Percentiles rank a stretch among this genome's conserved stretches.
Conservation (phyloP, 345 rosid genomes). For the Citrus unshiu region DNA sequence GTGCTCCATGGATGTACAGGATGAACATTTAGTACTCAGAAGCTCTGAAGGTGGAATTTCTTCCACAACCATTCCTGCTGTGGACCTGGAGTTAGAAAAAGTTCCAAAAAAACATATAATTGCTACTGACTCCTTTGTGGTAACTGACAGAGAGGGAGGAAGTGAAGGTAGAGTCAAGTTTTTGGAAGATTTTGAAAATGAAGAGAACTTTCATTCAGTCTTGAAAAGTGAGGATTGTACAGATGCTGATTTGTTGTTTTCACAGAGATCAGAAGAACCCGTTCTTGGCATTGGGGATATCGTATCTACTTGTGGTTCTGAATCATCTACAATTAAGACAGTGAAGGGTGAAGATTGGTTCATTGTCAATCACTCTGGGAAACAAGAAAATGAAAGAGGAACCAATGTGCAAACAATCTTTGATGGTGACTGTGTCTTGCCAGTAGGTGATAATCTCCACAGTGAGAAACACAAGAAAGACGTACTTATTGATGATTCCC, state of each 20-base stretch:
- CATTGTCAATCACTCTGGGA: constrained; percentile 25
- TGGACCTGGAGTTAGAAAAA: constrained; percentile 34
- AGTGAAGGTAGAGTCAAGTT: constrained; percentile 27
- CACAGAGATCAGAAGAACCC: constrained; percentile 41
- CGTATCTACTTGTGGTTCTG: constrained; percentile 26
- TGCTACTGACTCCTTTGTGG: constrained; percentile 43
- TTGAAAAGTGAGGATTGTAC: constrained; percentile 47
- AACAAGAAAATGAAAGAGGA: constrained; percentile 30
- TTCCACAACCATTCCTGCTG: constrained; percentile 6
- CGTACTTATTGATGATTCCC: constrained; percentile 56
- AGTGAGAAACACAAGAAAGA: constrained; percentile 36
- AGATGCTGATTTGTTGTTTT: constrained; percentile 45
- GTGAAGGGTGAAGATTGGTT: constrained; percentile 70
- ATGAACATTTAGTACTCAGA: constrained; percentile 24
- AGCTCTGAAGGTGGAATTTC: constrained; percentile 26
- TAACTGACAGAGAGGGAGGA: constrained; percentile 28
- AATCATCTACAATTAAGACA: constrained; percentile 38
- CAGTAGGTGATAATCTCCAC: constrained; percentile 20
- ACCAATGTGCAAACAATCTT: constrained; percentile 30
- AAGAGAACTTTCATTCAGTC: constrained; percentile 35
- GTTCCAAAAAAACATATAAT: constrained; percentile 20
- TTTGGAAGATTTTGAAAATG: constrained; percentile 42
- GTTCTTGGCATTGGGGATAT: constrained; percentile 30
- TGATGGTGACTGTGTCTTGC: constrained; percentile 30
- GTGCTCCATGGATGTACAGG: constrained; percentile 26